Percentiles rank a stretch among this genome's conserved stretches.
These are phyloP conservation scores for Solanum chiquidenum DNA, from an alignment of 257 asterid species.

Conservation along the genomic window DNA sequence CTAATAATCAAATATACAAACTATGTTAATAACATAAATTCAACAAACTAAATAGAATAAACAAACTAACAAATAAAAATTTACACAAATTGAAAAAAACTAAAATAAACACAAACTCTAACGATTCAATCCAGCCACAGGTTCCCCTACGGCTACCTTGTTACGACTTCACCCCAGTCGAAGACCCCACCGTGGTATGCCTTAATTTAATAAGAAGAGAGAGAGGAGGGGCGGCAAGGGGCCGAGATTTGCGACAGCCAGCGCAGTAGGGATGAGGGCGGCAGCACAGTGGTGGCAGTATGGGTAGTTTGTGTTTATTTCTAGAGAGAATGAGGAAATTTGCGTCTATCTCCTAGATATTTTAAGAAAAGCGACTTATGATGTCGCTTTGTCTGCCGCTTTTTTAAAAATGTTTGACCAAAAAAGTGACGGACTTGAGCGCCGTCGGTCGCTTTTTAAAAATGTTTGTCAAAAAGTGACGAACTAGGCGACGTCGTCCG, in stretches of 20 bases:
- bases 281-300: not conserved
- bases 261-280: not conserved
- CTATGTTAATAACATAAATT: not conserved
- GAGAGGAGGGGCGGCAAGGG: not conserved
- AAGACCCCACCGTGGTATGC: too few species aligned
- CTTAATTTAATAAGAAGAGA: not conserved
- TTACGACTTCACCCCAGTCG: too few species aligned
- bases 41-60: not conserved
- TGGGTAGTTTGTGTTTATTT: not conserved
- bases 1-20: not conserved
- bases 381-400: not conserved
- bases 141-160: too few species aligned
- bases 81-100: not conserved
- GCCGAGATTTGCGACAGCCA: too few species aligned
- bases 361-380: not conserved
- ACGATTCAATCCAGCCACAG: too few species aligned
- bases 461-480: too few species aligned
- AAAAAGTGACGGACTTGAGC: not conserved
- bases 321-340: not conserved
- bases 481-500: too few species aligned
- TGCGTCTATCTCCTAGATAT: too few species aligned
- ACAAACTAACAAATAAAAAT: not conserved
- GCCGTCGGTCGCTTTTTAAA: not conserved
- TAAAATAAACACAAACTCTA: too few species aligned
- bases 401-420: not conserved